Conservation (phyloP, 495 filamentous ascomycete species). For the Diplogelasinospora grovesii region DNA sequence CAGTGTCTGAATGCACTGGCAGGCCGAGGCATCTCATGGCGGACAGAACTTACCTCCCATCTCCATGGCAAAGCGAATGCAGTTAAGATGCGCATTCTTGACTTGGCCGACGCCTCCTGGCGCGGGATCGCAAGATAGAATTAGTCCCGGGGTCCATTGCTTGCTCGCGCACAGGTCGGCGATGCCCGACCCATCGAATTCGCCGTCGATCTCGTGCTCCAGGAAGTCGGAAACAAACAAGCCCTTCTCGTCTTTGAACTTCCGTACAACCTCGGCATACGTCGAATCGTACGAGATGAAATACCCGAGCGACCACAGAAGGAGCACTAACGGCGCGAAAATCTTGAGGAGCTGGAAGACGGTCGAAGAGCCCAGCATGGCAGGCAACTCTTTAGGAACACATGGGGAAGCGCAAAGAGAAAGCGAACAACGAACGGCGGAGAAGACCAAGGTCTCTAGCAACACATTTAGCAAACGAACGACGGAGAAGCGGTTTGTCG, state of each 20-base stretch:
- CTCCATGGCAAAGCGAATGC: conserved; percentile 33
- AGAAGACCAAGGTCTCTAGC: too few relatives aligned
- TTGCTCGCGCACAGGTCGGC: conserved; percentile 21
- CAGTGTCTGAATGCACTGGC: too few relatives aligned
- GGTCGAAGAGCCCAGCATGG: conserved; percentile 15
- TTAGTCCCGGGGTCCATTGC: conserved; percentile 24
- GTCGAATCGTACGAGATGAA: conserved; percentile 8
- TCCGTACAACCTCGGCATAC: conserved; percentile 12
- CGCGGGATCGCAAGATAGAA: conserved; percentile 25
- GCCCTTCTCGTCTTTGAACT: conserved; percentile 17
- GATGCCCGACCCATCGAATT: conserved; percentile 21
- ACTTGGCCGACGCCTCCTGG: conserved; percentile 23
- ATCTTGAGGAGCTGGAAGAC: conserved; percentile 14
- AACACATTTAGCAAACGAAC: too few relatives aligned
- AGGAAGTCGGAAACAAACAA: conserved; percentile 24
- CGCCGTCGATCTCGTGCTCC: conserved; percentile 25
- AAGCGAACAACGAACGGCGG: too few relatives aligned
- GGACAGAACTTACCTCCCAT: conserved; percentile 23
- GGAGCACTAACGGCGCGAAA: conserved; percentile 10
- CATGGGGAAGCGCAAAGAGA: too few relatives aligned
- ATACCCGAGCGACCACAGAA: conserved; percentile 13
- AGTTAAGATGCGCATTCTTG: conserved; percentile 28
- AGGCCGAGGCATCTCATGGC: neutral
- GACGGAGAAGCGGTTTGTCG: too few relatives aligned
- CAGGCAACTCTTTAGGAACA: too few relatives aligned